Conservation (phyloP, 202 grass and related monocot genomes). For the Eragrostis tef region DNA sequence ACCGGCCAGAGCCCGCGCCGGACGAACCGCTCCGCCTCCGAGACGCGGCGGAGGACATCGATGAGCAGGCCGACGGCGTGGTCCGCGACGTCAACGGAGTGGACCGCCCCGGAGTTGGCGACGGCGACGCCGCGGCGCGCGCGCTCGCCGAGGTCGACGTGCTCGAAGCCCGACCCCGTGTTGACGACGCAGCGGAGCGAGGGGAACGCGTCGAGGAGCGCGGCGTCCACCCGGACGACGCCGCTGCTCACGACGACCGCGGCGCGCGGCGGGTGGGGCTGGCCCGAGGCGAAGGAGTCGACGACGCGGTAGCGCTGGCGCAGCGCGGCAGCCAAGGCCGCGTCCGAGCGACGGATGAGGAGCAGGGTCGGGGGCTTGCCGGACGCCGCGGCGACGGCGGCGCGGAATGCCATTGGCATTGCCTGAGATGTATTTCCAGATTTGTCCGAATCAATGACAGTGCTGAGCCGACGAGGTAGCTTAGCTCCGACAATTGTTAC, state of each 20-base stretch:
- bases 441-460: no score
- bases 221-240: conserved; percentile 8
- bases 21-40: conserved; percentile 44
- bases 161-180: conserved; percentile 47
- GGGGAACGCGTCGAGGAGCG: conserved; percentile 46
- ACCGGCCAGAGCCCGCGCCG: conserved; percentile 44
- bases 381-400: no score
- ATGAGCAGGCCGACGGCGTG: conserved; percentile 54
- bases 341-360: conserved; percentile 9
- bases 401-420: no score
- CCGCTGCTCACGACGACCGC: no score
- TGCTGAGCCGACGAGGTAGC: no score
- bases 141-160: conserved; percentile 64
- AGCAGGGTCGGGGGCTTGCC: neutral
- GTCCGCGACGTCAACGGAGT: conserved; percentile 51
- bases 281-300: neutral
- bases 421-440: no score
- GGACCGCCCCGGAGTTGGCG: conserved; percentile 46
- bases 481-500: no score
- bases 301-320: conserved; percentile 3
- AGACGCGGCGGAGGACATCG: conserved; percentile 55
- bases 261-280: neutral
- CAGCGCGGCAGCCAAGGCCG: neutral
- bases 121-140: conserved; percentile 52
- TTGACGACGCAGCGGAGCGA: conserved; percentile 47